These are phyloP conservation scores for Beauveria brongniartii DNA, from an alignment of 2,329 filamentous ascomycete genomes.

Conservation along the genomic window DNA sequence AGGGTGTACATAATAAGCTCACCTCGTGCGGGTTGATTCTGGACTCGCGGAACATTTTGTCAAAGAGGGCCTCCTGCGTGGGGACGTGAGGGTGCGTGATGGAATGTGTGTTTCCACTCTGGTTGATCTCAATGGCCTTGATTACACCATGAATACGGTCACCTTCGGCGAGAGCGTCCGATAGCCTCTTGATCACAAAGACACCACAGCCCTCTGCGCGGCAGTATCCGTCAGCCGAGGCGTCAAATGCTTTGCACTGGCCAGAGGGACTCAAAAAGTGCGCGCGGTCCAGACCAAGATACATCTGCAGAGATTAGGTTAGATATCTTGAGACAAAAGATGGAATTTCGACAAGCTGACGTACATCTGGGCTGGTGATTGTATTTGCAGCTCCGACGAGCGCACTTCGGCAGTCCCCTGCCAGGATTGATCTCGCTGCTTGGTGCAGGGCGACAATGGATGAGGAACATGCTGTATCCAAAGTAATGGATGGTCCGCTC, in stretches of 20 bases:
- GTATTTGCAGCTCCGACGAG: conserved; percentile 32
- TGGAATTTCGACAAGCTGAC: not conserved
- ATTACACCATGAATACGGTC: conserved; percentile 35
- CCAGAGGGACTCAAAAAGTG: conserved; percentile 20
- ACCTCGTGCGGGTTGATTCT: conserved; percentile 57
- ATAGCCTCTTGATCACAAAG: conserved; percentile 38
- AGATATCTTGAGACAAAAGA: no score
- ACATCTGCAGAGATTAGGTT: not conserved
- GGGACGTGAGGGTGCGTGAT: conserved; percentile 18
- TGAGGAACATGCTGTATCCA: conserved; percentile 31
- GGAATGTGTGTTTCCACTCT: conserved; percentile 29
- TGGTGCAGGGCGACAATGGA: conserved; percentile 26
- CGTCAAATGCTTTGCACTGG: conserved; percentile 20
- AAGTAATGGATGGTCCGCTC: conserved; percentile 24
- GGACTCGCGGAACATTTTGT: conserved; percentile 16
- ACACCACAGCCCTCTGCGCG: conserved; percentile 38
- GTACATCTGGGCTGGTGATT: conserved; percentile 18
- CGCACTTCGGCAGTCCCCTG: conserved; percentile 24
- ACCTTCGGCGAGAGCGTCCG: conserved; percentile 35
- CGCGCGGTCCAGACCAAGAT: conserved; percentile 12
- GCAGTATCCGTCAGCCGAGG: conserved; percentile 37
- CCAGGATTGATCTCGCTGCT: conserved; percentile 21
- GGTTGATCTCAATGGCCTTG: conserved; percentile 28
- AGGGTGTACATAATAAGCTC: not conserved
- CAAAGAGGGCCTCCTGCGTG: conserved; percentile 29